Conservation (phyloP, 192 early-diverging fungal genomes). For the Backusella mclennaniae region DNA sequence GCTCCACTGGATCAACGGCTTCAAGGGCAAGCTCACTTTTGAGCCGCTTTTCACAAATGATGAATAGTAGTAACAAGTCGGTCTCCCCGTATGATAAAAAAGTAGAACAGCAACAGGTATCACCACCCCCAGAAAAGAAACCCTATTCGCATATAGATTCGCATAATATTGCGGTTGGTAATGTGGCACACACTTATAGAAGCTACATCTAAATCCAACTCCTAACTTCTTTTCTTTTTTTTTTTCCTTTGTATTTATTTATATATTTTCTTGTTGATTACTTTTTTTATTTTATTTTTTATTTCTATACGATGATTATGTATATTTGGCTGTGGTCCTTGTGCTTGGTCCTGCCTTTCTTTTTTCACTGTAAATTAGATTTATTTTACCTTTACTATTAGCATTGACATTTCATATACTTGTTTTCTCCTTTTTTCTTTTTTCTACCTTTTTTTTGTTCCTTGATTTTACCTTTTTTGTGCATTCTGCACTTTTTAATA, state of each 20-base stretch:
- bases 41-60: slow-evolving; percentile 13
- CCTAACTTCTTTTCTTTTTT: background rate
- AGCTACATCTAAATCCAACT: background rate
- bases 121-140: background rate
- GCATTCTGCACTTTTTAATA: background rate
- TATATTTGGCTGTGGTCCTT: background rate
- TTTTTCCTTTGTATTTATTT: background rate
- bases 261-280: background rate
- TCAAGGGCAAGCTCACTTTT: background rate
- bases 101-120: background rate
- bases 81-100: background rate
- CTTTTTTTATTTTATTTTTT: background rate
- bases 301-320: background rate
- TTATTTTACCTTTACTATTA: background rate
- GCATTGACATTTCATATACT: background rate
- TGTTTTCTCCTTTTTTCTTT: background rate
- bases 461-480: background rate
- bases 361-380: background rate
- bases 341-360: background rate
- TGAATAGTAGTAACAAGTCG: background rate
- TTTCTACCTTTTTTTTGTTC: background rate
- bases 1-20: background rate
- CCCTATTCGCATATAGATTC: background rate
- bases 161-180: background rate
- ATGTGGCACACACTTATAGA: background rate